Evolutionary conservation across 2,329 filamentous ascomycete genomes (phyloP), one percentile per base, ranked within the genome.

Genomic region (Penicillium glabrum): DNA sequence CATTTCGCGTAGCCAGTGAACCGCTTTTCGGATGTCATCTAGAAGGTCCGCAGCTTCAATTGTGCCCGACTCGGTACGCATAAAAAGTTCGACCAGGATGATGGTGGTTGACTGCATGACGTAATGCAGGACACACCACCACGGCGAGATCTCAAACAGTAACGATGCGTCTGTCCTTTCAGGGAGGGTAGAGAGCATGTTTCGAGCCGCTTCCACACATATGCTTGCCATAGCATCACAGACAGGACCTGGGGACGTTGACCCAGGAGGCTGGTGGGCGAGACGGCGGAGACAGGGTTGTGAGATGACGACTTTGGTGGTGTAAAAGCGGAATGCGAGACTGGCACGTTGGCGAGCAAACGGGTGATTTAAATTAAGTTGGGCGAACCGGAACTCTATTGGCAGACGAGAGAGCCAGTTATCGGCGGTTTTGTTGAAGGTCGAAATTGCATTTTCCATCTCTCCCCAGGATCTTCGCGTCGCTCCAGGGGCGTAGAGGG

Each of bases 241-340:
- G 45, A 72, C 68, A 16, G 62, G 62, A 19, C 69, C 64, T 14
- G 68, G 10, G 66, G 57, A 21, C 4, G 19, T 5, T 23, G 24
- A 23, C 8, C 33, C 51, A 7, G 24, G 9, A 19, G 69, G 56
- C 27, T 70, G 68, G 35, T 68, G 69, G 23, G 72, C 69, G 19
- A 73, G 60, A 16, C 71, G 72, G 53, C 73, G 76, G 14, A 79
- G 71, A 55, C 75, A 79, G 27, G 77, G 77, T 44, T 78, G 76
- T 44, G 75, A 67, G 26, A 78, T 73, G 13, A 77, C 68, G 47
- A 77, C 70, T 51, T 74, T 76, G n/a, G 72, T 71, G 51, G 75
- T 76, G 54, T 77, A 77, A 61, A 74, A 79, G 51, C 67, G 67
- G 58, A 79, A 75, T 5, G 69, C 76, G 10, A 79, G 65, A 54